Evolutionary conservation across 169 alveolate species (phyloP).

Genomic region (Cryptosporidium andersoni): DNA sequence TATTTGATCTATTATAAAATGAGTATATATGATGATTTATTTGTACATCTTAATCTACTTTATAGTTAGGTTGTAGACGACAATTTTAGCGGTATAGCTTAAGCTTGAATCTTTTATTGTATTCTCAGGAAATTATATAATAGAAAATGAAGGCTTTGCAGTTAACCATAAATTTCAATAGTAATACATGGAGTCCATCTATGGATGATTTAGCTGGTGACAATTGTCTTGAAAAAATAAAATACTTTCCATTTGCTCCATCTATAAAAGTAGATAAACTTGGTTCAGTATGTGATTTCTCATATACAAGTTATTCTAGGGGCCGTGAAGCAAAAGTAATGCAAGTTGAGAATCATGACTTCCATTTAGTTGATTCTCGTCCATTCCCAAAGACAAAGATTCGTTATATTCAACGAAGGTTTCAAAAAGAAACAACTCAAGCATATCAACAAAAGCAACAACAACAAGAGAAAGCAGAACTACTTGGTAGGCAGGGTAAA

Average conservation of each 20-base stretch:
- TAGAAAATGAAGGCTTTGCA: constrained; percentile 3
- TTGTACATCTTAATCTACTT: background rate
- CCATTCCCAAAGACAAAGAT: constrained; percentile 66
- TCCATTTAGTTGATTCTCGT: constrained; percentile 68
- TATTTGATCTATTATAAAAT: too few relatives aligned
- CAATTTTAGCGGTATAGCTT: too few relatives aligned
- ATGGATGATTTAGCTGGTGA: constrained; percentile 60
- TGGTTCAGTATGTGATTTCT: constrained; percentile 84
- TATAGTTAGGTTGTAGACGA: too few relatives aligned
- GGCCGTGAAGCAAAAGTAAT: constrained; percentile 43
- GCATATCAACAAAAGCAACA: constrained; percentile 71
- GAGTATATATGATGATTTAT: background rate
- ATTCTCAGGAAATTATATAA: too few relatives aligned
- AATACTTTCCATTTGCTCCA: constrained; percentile 84
- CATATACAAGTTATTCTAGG: constrained; percentile 78
- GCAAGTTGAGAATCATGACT: constrained; percentile 39
- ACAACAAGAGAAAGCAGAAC: constrained; percentile 68
- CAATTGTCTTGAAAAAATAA: constrained; percentile 78
- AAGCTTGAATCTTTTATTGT: too few relatives aligned
- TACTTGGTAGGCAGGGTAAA: constrained; percentile 59
- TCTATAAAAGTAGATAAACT: constrained; percentile 82
- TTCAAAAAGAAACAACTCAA: constrained; percentile 65
- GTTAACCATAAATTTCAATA: constrained; percentile 23
- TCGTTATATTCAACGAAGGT: constrained; percentile 48
- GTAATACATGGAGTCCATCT: constrained; percentile 67